Evolutionary conservation across 2,329 filamentous ascomycete species (phyloP), one percentile per base, ranked within the genome.

Genomic region (Diaporthe helianthi): DNA sequence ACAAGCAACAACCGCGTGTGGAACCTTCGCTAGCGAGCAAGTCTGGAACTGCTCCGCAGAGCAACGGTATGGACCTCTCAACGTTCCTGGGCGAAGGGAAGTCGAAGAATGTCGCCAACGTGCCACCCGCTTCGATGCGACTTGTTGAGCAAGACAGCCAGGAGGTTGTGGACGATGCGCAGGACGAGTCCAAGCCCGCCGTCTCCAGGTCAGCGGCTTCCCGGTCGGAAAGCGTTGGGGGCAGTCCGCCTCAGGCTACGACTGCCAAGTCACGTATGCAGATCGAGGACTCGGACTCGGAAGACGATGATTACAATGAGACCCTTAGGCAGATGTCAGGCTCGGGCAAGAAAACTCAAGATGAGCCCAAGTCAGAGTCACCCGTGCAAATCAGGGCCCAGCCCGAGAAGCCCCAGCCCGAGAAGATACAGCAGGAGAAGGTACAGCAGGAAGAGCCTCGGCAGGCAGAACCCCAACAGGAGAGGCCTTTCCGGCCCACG

Each of bases 201-300:
- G 78, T 83, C 29, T 79, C 83, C 22, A 85, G 83, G 69, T 81
- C 83, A 47, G 77, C 83, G 67, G 79, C 76, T 17, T 77, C 76
- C 73, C 78, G 77, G 76, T 75, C 78, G 49, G 82, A 78, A 65
- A 80, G 71, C 52, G 69, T 76, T 49, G 86, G 88, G 47, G 75
- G 82, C 2, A 87, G 85, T 75, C 86, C 85, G 22, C 82, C 85
- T 69, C 88, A 89, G 78, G 82, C 85, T 52, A 87, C 84, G 69
- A 85, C 85, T 73, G 85, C 89, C 1, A 89, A 88, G 72, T 81
- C 87, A 19, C 87, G 90, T 29, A 84, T 90, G 71, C 89, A 90
- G 67, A 83, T 93, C 15, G 92, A 93, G 75, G 90, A 92, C 72
- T 91, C 92, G 54, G 91, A 92, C 71, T 86, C 85, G 65, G 86